phyloP scores from a whole-genome alignment of 2,329 filamentous ascomycete genomes.

The Penicillium sp. region DNA sequence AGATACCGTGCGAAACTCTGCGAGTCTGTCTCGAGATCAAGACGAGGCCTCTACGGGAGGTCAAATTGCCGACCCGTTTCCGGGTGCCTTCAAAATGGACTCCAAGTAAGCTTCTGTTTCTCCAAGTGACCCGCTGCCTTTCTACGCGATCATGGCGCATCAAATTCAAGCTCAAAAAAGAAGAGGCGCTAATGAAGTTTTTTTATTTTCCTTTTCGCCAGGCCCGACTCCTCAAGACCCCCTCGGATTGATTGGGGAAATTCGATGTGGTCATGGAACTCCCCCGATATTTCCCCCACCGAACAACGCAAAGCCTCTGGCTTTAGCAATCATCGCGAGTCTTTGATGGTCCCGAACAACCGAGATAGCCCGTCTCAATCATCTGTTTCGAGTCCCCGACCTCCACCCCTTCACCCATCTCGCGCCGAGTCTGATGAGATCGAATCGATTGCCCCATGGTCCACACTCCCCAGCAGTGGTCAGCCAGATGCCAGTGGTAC shows the following conservation, averaged over 20 bases:
- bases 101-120: slow-evolving; percentile 30
- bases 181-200: background rate
- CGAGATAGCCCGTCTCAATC: slow-evolving; percentile 28
- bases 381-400: slow-evolving; percentile 22
- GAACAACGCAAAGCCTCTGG: slow-evolving; percentile 36
- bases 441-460: slow-evolving; percentile 34
- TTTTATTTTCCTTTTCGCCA: slow-evolving; percentile 5
- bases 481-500: slow-evolving; percentile 32
- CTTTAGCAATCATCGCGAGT: slow-evolving; percentile 37
- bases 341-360: slow-evolving; percentile 30
- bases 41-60: slow-evolving; percentile 24
- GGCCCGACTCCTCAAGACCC: slow-evolving; percentile 25
- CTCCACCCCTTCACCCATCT: slow-evolving; percentile 22
- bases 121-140: background rate
- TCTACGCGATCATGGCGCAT: background rate
- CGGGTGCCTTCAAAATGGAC: slow-evolving; percentile 27
- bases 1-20: slow-evolving; percentile 38
- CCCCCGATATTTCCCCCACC: slow-evolving; percentile 39
- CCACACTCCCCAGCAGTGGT: slow-evolving; percentile 27
- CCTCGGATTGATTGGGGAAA: slow-evolving; percentile 29
- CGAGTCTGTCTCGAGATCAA: slow-evolving; percentile 19
- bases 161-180: too few species aligned
- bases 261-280: slow-evolving; percentile 36
- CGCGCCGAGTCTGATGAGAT: slow-evolving; percentile 18
- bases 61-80: slow-evolving; percentile 29